Base-by-base conservation (phyloP, 148 eudicot genomes). In the Bassia scoparia region DNA sequence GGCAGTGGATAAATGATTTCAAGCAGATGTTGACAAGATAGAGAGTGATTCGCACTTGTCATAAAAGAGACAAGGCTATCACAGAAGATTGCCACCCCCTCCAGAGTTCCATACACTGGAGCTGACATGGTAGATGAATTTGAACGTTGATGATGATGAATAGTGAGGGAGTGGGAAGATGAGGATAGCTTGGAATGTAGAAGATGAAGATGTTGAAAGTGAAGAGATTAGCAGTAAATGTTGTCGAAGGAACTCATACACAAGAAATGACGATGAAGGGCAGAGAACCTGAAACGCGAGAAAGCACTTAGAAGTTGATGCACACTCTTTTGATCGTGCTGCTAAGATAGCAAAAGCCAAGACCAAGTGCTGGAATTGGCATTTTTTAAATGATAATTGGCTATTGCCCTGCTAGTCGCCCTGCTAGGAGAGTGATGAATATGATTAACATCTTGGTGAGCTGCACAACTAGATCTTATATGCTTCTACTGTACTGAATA, bases 81-180 rank as follows among this genome's bases (percentile, higher is more conserved):
- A 91, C 91, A 1, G 93, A 94, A 75, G 84, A 87, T 23, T 89
- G 93, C 91, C 91, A 5, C 97, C 98, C 17, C 98, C 98, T 69
- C 97, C 92, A 5, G 91, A 86, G 87, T 83, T 87, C 68, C 85
- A 85, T 56, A 79, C 91, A 0, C 34, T 87, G 59, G 83, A 49
- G 86, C 79, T 74, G 92, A 77, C 72, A 81, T 80, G 79, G 87
- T 83, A 24, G 86, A 82, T 62, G 86, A 86, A 18, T 86, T 81
- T 61, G 89, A 86, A 0, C n/a, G 93, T 88, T 21, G 89, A 87
- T 34, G 80, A 77, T 2, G 67, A 79, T 3, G 83, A 82, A 80
- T 11, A 14, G 46, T 41, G 88, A 77, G 1, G 1, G 79, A 78
- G 10, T 75, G 61, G 18, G 76, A 78, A 17, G 84, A 75, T 31